These are phyloP conservation scores for Phialophora chinensis DNA, from an alignment of 2,329 filamentous ascomycete genomes.

Conservation along the genomic window DNA sequence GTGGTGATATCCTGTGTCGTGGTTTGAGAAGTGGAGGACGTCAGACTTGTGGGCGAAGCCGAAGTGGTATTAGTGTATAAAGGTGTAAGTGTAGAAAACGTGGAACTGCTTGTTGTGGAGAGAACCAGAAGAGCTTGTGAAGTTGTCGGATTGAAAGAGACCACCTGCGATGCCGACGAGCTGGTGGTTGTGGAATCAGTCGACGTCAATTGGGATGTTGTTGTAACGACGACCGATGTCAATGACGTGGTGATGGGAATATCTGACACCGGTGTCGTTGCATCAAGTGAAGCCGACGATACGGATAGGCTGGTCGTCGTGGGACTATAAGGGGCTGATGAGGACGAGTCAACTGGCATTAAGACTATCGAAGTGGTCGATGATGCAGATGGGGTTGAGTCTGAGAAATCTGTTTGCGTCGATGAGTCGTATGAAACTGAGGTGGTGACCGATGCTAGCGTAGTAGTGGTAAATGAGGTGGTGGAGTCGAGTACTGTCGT, in stretches of 20 bases:
- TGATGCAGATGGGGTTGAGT: background rate
- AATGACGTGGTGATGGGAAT: background rate
- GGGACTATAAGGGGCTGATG: background rate
- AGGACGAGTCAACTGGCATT: background rate
- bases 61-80: background rate
- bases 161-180: background rate
- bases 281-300: background rate
- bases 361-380: background rate
- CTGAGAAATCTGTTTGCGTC: background rate
- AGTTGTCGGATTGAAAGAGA: constrained; percentile 1
- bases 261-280: background rate
- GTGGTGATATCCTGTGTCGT: background rate
- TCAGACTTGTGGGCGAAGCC: background rate
- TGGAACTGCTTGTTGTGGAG: background rate
- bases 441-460: background rate
- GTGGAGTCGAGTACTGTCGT: background rate
- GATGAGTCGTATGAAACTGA: background rate
- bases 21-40: background rate
- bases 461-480: background rate
- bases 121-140: background rate
- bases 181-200: background rate
- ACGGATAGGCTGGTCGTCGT: background rate
- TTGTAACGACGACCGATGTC: background rate
- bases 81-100: background rate
- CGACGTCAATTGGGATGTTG: background rate